Percentiles rank a stretch among this genome's conserved stretches.
Evolutionary conservation across 495 filamentous ascomycete species (phyloP).

Genomic region (Aspergillus olivimuriae): DNA sequence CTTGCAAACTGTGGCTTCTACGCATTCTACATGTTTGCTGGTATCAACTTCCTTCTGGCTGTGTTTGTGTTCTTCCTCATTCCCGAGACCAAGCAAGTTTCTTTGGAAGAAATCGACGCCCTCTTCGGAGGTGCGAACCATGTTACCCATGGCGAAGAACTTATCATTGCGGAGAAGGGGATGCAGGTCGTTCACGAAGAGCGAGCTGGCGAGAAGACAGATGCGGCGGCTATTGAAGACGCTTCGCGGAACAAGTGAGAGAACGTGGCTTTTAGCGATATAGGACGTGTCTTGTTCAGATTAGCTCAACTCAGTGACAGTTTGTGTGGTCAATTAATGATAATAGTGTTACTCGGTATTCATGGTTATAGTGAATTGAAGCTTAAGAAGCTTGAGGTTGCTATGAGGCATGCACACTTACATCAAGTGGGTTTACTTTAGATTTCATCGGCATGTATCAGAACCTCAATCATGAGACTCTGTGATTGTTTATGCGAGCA

Average conservation of each 20-base stretch:
- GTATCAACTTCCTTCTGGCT: conserved; percentile 52
- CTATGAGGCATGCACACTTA: too few relatives aligned
- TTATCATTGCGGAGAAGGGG: conserved; percentile 26
- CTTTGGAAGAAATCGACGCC: conserved; percentile 59
- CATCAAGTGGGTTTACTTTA: too few relatives aligned
- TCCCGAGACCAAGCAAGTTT: conserved; percentile 65
- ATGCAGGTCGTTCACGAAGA: conserved; percentile 9
- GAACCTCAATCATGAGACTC: too few relatives aligned
- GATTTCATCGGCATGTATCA: too few relatives aligned
- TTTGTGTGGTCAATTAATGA: too few relatives aligned
- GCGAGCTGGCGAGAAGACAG: conserved; percentile 18
- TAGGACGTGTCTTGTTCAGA: too few relatives aligned
- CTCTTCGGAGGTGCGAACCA: conserved; percentile 56
- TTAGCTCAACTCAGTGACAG: too few relatives aligned
- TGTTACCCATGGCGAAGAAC: conserved; percentile 44
- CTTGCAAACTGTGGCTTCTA: conserved; percentile 50
- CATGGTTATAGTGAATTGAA: too few relatives aligned
- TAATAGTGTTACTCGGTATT: too few relatives aligned
- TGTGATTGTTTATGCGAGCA: too few relatives aligned
- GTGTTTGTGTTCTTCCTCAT: conserved; percentile 71
- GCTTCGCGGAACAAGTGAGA: conserved; percentile 4
- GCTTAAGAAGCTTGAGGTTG: too few relatives aligned
- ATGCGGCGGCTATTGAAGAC: conserved; percentile 23
- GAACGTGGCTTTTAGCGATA: neutral
- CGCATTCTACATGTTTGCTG: conserved; percentile 46